A percentile compares a stretch with the other conserved stretches of the same genome.
These are phyloP conservation scores for Tagetes patula DNA, from an alignment of 129 eudicot genomes.

Conservation along the genomic window DNA sequence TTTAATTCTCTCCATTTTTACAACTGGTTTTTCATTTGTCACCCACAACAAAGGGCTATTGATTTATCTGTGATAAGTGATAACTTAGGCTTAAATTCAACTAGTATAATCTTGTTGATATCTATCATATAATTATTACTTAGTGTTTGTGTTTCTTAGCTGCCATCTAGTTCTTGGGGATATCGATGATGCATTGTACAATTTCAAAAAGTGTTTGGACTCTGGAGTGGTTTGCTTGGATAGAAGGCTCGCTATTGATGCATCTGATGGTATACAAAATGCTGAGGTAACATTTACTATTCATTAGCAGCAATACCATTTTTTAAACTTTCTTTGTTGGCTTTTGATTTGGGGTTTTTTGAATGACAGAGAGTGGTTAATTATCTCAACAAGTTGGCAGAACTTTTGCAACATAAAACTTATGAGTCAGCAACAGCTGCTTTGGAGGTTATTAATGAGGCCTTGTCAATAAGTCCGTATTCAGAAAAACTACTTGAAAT, in stretches of 20 bases:
- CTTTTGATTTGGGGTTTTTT: conserved; percentile 32
- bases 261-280: conserved; percentile 8
- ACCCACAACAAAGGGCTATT: neutral
- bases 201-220: conserved; percentile 4
- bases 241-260: neutral
- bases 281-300: conserved; percentile 5
- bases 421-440: conserved; percentile 56
- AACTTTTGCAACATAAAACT: conserved; percentile 57
- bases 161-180: conserved; percentile 83
- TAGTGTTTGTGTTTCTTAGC: conserved; percentile 31
- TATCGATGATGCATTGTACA: conserved; percentile 7
- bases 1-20: neutral
- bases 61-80: neutral
- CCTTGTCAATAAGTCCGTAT: conserved; percentile 57
- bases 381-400: conserved; percentile 41
- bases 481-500: conserved; percentile 78
- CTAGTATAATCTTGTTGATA: neutral
- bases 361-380: conserved; percentile 63
- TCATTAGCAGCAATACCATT: neutral
- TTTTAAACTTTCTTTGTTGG: neutral
- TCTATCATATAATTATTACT: neutral
- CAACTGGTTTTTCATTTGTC: neutral
- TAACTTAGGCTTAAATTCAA: neutral
- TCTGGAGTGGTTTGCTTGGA: conserved; percentile 4
- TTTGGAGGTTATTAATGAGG: conserved; percentile 50